Conservation (phyloP, 768 basidiomycete species). For the Clitopilus passeckerianus region DNA sequence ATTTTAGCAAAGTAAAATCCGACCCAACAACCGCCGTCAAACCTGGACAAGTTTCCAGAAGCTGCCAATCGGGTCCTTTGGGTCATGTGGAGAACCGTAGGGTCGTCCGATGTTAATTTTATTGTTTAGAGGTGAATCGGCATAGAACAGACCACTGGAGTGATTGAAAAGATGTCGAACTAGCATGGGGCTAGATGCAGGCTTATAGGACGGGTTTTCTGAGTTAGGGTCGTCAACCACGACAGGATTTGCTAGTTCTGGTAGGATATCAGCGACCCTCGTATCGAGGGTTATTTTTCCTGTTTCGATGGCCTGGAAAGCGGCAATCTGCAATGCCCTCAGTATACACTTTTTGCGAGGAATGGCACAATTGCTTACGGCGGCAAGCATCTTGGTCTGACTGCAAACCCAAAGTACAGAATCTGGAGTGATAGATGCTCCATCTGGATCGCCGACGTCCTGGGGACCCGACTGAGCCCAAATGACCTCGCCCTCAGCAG, state of each 20-base stretch:
- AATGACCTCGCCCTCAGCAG: constrained; percentile 19
- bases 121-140: not conserved
- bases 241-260: constrained; percentile 22
- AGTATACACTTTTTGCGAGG: not conserved
- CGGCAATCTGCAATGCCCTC: constrained; percentile 16
- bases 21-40: not conserved
- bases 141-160: constrained; percentile 19
- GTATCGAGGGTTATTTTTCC: constrained; percentile 23
- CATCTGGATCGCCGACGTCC: constrained; percentile 17
- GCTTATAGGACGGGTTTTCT: not conserved
- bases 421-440: constrained; percentile 16
- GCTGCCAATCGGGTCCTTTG: constrained; percentile 12
- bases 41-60: constrained; percentile 15
- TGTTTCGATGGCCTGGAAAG: constrained; percentile 26
- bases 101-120: not conserved
- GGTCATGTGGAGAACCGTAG: constrained; percentile 7
- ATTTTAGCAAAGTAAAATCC: not conserved
- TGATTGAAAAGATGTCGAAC: constrained; percentile 17
- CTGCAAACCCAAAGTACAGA: constrained; percentile 33
- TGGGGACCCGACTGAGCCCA: constrained; percentile 18
- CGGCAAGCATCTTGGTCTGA: constrained; percentile 27
- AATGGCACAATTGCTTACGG: constrained; percentile 15
- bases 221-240: constrained; percentile 2
- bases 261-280: constrained; percentile 18
- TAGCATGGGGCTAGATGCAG: constrained; percentile 12